Base-by-base conservation (phyloP, 805 yeast genomes). In the Wickerhamomyces queroliae region DNA sequence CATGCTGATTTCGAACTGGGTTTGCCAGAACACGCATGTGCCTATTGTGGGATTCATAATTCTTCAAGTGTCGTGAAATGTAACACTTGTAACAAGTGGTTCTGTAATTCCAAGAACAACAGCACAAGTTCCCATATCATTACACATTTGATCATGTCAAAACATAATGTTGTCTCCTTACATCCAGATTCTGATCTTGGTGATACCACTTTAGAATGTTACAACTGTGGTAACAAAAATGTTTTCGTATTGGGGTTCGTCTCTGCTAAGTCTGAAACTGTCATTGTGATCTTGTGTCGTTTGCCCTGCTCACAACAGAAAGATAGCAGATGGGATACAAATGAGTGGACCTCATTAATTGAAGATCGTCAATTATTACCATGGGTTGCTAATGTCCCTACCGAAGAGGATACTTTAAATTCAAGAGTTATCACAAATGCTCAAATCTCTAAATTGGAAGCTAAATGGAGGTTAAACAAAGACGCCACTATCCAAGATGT, bases 201-300 rank as follows among this genome's bases (percentile, higher is more conserved):
- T n/a, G 95, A 84, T 39, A 82, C 90, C 6, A 72, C 79, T 2
- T 64, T 90, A 42, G 97, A 90, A 59, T 90, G 97, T 64, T 90
- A 89, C 63, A 82, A 80, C 54, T 90, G 97, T 66, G 96, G 96
- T 23, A 76, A 74, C 55, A 77, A 70, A 43, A 90, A 90, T 51
- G 83, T 80, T 3, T 90, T 90, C 50, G 69, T 81, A 20, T 65
- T 90, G 28, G 97, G 97, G 0, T 88, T 82, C 60, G 93, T 90
- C 13, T 74, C 89, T 20, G 96, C 96, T 4, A 86, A 85, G 54
- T 75, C 80, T 42, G 95, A 87, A 48, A 80, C 89, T 5, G 89
- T 88, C 28, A 90, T 90, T 43, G 95, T 90, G 5, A 72, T 89
- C 32, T 61, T 90, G 35, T 90, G 97, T 62, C 77, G 97, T 40